These are phyloP conservation scores for Cryphonectria naterciae DNA, from an alignment of 2,329 filamentous ascomycete genomes.

Conservation along the genomic window DNA sequence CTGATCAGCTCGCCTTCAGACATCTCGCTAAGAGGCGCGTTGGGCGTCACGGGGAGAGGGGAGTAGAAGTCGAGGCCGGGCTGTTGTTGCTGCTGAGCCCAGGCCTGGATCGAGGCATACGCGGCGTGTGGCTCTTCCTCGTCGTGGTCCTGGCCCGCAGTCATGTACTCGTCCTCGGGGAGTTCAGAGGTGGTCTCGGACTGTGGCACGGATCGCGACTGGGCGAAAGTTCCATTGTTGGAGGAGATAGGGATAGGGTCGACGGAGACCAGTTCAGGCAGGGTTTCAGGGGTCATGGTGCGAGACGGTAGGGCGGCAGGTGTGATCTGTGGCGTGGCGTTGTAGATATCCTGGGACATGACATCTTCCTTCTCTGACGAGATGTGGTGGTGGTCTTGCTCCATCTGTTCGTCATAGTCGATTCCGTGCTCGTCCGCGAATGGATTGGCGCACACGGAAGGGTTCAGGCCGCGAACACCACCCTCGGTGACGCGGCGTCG, in stretches of 20 bases:
- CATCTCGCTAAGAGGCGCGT: constrained; percentile 54
- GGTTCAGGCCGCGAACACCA: constrained; percentile 50
- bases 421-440: constrained; percentile 63
- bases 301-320: constrained; percentile 33
- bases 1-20: constrained; percentile 48
- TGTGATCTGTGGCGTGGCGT: constrained; percentile 50
- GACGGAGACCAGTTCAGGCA: constrained; percentile 22
- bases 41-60: constrained; percentile 58
- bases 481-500: constrained; percentile 52
- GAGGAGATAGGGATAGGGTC: constrained; percentile 9
- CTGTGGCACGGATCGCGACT: constrained; percentile 39
- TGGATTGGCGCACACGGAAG: constrained; percentile 58
- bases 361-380: constrained; percentile 52
- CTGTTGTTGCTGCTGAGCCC: constrained; percentile 60
- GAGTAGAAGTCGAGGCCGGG: constrained; percentile 60
- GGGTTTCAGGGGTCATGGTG: constrained; percentile 25
- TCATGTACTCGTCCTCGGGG: constrained; percentile 55
- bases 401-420: constrained; percentile 51
- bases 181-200: constrained; percentile 44
- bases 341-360: constrained; percentile 52
- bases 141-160: constrained; percentile 46
- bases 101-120: constrained; percentile 66
- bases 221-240: neutral
- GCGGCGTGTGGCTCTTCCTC: constrained; percentile 48
- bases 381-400: constrained; percentile 46